phyloP scores from a whole-genome alignment of 805 yeast genomes.

The Zygosaccharomyces kombuchaensis region DNA sequence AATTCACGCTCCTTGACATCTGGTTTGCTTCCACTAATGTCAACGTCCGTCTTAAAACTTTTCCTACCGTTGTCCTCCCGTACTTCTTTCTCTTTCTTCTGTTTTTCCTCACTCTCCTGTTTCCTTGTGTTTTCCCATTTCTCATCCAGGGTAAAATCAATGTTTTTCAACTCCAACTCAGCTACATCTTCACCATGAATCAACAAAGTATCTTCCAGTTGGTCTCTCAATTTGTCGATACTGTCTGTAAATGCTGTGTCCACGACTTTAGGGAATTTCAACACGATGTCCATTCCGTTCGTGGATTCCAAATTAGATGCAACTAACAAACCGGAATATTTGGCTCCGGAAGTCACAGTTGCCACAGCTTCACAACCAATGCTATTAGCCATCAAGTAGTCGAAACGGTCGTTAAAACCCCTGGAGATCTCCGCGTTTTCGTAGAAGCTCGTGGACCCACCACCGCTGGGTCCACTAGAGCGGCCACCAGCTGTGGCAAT shows the following conservation, averaged over 20 bases:
- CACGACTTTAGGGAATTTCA: conserved; percentile 47
- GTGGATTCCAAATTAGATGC: conserved; percentile 42
- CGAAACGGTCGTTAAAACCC: conserved; percentile 52
- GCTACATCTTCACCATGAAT: conserved; percentile 37
- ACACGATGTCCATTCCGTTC: conserved; percentile 51
- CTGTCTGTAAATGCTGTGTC: conserved; percentile 36
- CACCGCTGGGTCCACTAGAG: conserved; percentile 7
- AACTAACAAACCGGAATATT: conserved; percentile 54
- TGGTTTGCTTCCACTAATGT: conserved; percentile 48
- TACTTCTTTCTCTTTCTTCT: conserved; percentile 4
- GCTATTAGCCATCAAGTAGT: conserved; percentile 52
- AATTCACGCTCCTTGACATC: conserved; percentile 63
- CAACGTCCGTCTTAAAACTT: conserved; percentile 77
- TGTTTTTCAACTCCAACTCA: conserved; percentile 38
- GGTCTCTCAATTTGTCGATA: conserved; percentile 28
- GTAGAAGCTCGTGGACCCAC: conserved; percentile 15
- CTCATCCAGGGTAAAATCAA: conserved; percentile 30
- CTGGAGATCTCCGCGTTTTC: conserved; percentile 29
- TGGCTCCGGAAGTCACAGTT: conserved; percentile 58
- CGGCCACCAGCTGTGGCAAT: conserved; percentile 5
- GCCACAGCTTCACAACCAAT: conserved; percentile 56
- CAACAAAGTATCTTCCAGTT: conserved; percentile 24
- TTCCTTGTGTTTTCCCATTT: conserved; percentile 17
- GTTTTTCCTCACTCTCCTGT: conserved; percentile 10
- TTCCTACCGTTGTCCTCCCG: conserved; percentile 8